Base-by-base conservation (phyloP, 2,329 filamentous ascomycete genomes). In the Curvularia hawaiiensis region DNA sequence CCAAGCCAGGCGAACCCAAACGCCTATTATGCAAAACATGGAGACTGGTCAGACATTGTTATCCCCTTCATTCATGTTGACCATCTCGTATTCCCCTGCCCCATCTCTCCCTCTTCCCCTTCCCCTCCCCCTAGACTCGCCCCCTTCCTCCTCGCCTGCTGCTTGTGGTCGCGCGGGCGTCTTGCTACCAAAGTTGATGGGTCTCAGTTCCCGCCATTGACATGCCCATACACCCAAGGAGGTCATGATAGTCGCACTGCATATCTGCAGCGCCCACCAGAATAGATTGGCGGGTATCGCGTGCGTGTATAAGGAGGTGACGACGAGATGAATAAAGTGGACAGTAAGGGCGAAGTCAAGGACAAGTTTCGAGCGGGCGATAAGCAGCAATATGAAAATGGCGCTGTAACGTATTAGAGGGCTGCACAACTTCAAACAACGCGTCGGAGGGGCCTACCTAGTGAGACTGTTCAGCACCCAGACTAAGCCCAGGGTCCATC, bases 291-390 rank as follows among this genome's bases (percentile, higher is more conserved):
- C 82, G 1, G 95, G 95, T 28, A 98, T 74, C 10, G 85, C 84
- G 69, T 87, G 87, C 3, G 90, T 89, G 77, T 96, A 97, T 33
- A 97, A 75, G 20, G 88, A 88, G 28, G 91, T 90, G 68, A 91
- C 77, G 68, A 95, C 63, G 52, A 97, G 84, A 75, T 97, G 91
- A 41, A 97, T 80, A 74, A 90, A 85, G 79, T 96, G 92, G 18
- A 97, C 85, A 2, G 94, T 97, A 24, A 97, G 81, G 31, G 92
- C 91, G 75, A 98, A 99, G 78, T 99, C 95, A 65, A 92, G 92
- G 50, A 98, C 90, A 59, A 98, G 89, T 77, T 98, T 98, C 47
- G 90, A 95, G 61, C 95, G 91, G 20, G 89, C 88, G 65, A 99
- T 87, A 56, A 98, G 82, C 52, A 94, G 79, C 50, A 97, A 86